Evolutionary conservation across 1,284 basidiomycete species (phyloP), one percentile per base, ranked within the genome.

Genomic region (Heimioporus punctisporus): DNA sequence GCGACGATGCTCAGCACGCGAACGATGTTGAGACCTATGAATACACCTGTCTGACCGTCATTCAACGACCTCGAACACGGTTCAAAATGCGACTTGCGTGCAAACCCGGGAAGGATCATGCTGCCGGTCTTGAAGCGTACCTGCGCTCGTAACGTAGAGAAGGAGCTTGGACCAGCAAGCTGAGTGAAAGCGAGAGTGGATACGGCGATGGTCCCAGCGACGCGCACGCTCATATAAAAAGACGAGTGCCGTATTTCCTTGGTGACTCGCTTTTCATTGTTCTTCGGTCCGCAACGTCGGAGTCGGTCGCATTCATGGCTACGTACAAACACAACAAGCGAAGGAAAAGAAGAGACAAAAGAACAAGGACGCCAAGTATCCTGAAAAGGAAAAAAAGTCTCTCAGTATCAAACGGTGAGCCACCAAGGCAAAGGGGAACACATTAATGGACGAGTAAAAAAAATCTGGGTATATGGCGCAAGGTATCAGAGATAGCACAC

Each of bases 1-100:
- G 86, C 80, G 60, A 95, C 72, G 69, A 95, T 82, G 68, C 90
- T 93, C 56, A 97, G 71, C 17, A 79, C 74, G 46, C 94, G 89
- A 61, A 94, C 75, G 62, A 75, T 75, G 68, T 96, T 96, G 67
- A 96, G 83, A 55, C 78, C 81, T 63, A 93, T 80, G 75, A 95
- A 96, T 60, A 80, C 64, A 62, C 84, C 86, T 90, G 55, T 25
- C 15, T 15, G 10, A 52, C 11, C 14, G 1, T 23, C 26, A 48
- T n/a, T 30, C 28, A 23, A 24, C 30, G 19, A 45, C 19, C 23
- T 43, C 30, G 48, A 23, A 42, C 34, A 34, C 23, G n/a, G 28
- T 10, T 25, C 17, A 26, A n/a, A 31, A 21, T 7, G 19, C 7
- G n/a, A 75, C 79, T 66, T 60, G 80, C 80, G 74, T 50, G 77